Base-by-base conservation (phyloP, 257 asterid species). In the Salvia splendens region DNA sequence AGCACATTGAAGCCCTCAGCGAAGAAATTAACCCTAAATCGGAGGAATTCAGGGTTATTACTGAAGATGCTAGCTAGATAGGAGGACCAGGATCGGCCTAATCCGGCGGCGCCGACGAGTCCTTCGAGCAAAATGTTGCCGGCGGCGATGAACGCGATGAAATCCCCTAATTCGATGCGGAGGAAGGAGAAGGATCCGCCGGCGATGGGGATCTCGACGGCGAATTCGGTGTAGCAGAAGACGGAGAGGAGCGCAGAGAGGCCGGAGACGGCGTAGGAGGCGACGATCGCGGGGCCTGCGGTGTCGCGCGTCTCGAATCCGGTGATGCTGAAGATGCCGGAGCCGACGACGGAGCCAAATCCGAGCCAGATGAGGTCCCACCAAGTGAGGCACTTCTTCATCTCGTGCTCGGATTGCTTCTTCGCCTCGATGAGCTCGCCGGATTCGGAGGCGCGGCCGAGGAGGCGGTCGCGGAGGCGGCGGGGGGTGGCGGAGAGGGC, bases 331-430 rank as follows among this genome's bases (percentile, higher is more conserved):
- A 93, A 93, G 8, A 93, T 93, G 1, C 99, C 99, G 50, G 97
- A 90, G 12, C 99, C 99, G 24, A 93, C 95, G 40, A 93, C 96
- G 42, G 96, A 81, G 47, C 99, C 99, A 70, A 93, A 90, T 0
- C 91, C 97, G 58, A 93, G 82, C 99, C 99, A 93, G 2, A 90
- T 61, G 5, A 93, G 81, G 79, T 93, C 99, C 95, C 96, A 93
- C 99, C 97, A 93, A 3, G 96, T 90, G 12, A 93, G 86, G 77
- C 96, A 88, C n/a, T 64, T 62, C 64, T 78, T 78, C 95, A 93
- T 85, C 47, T 84, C 83, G 51, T 90, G 75, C 65, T 93, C 97
- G 3, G 97, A 87, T 47, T 88, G 89, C 33, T 80, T 81, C 75
- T 80, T 82, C 67, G 82, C 75, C 17, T 68, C 79, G 36, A 92